Evolutionary conservation across 257 asterid species (phyloP).

Genomic region (Forsythia suspensa): DNA sequence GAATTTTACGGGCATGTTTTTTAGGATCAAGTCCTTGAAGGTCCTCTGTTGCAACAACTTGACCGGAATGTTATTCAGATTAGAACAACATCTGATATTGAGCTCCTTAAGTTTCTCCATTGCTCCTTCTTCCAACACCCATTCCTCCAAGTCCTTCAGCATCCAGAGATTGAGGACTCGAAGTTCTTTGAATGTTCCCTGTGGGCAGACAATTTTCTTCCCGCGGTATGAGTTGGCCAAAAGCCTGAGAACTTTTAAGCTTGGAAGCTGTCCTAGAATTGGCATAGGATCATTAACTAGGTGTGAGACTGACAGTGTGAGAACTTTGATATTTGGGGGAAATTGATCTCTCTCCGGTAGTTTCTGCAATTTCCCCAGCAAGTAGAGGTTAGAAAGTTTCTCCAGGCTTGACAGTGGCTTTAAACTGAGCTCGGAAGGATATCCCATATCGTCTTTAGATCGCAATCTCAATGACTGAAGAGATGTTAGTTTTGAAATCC

Average conservation of each 20-base stretch:
- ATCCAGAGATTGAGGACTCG: conserved; percentile 39
- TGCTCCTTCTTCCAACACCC: conserved; percentile 31
- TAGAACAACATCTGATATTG: conserved; percentile 29
- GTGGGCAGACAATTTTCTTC: conserved; percentile 17
- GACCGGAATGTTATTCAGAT: conserved; percentile 18
- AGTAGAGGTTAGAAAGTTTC: conserved; percentile 31
- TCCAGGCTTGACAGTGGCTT: conserved; percentile 14
- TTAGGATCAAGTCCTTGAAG: conserved; percentile 31
- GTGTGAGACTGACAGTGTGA: conserved; percentile 33
- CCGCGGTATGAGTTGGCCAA: conserved; percentile 34
- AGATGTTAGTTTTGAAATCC: conserved; percentile 25
- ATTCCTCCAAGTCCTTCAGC: conserved; percentile 28
- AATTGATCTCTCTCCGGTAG: conserved; percentile 11
- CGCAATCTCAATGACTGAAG: conserved; percentile 34
- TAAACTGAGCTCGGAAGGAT: conserved; percentile 23
- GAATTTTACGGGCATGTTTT: conserved; percentile 25
- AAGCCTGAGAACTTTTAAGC: conserved; percentile 37
- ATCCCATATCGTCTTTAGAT: conserved; percentile 29
- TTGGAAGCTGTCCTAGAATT: conserved; percentile 24
- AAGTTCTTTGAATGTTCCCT: conserved; percentile 28
- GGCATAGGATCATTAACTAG: conserved; percentile 37
- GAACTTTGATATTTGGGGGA: conserved; percentile 29
- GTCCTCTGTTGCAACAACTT: neutral
- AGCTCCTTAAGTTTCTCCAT: conserved; percentile 34
- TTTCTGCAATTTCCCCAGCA: conserved; percentile 29